phyloP scores from a whole-genome alignment of 768 basidiomycete species.

The Hydnomerulius pinastri region DNA sequence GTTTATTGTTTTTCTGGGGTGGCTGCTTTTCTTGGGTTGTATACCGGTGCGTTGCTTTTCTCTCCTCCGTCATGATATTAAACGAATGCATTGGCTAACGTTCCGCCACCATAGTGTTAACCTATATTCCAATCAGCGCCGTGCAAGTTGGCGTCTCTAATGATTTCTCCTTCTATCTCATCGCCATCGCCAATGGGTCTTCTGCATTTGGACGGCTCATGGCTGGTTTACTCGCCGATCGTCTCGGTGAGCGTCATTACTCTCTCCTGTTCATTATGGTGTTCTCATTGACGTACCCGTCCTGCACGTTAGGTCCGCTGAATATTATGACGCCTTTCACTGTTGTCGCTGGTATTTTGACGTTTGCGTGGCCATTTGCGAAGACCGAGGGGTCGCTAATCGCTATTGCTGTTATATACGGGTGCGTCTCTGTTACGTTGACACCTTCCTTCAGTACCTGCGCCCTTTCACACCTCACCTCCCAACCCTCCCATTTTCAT shows the following conservation, averaged over 20 bases:
- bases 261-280: neutral
- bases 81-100: slow-evolving; percentile 8
- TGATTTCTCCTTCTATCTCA: slow-evolving; percentile 61
- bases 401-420: slow-evolving; percentile 60
- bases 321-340: slow-evolving; percentile 72
- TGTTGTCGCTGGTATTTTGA: slow-evolving; percentile 53
- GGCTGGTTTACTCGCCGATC: slow-evolving; percentile 57
- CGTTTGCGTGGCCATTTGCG: slow-evolving; percentile 73
- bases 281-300: neutral
- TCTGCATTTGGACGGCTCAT: slow-evolving; percentile 62
- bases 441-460: too few relatives aligned
- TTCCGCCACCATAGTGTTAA: too few relatives aligned
- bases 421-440: slow-evolving; percentile 43
- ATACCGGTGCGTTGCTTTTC: slow-evolving; percentile 48
- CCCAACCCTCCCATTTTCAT: neutral
- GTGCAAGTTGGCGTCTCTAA: slow-evolving; percentile 46
- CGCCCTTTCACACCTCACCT: neutral
- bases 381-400: slow-evolving; percentile 45
- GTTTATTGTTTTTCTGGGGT: slow-evolving; percentile 60
- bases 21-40: slow-evolving; percentile 65
- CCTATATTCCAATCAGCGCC: slow-evolving; percentile 65
- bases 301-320: slow-evolving; percentile 69
- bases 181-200: slow-evolving; percentile 68
- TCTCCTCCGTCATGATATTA: neutral
- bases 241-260: slow-evolving; percentile 40